Evolutionary conservation across 768 basidiomycete genomes (phyloP).

Genomic region (Suillus lakei): DNA sequence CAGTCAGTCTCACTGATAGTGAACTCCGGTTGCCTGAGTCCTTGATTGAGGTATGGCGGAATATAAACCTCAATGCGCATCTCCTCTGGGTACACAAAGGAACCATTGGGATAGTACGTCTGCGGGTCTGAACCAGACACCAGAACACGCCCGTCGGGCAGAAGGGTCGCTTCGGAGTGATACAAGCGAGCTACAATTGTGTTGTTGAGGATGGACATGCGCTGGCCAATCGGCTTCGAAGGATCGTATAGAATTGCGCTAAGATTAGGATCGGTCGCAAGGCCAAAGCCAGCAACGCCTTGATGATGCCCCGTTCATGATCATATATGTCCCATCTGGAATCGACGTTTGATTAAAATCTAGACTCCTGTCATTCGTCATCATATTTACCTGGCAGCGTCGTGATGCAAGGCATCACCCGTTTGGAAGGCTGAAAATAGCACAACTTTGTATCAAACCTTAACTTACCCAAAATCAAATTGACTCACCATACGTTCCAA

Average conservation of each 20-base stretch:
- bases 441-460: conserved; percentile 2
- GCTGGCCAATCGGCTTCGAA: conserved; percentile 55
- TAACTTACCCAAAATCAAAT: neutral
- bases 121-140: conserved; percentile 80
- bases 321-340: conserved; percentile 70
- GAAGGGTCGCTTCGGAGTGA: conserved; percentile 76
- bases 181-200: conserved; percentile 80
- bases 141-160: conserved; percentile 76
- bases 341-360: neutral
- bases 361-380: neutral
- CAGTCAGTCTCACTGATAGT: conserved; percentile 65
- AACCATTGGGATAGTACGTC: conserved; percentile 44
- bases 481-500: conserved; percentile 77
- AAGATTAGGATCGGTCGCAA: conserved; percentile 66
- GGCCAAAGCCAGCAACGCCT: conserved; percentile 76
- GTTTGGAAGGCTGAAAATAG: conserved; percentile 57
- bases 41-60: conserved; percentile 81
- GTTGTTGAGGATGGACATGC: conserved; percentile 66
- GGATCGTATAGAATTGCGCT: conserved; percentile 76
- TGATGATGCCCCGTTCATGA: conserved; percentile 75
- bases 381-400: conserved; percentile 54
- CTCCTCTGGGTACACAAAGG: conserved; percentile 67
- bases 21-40: conserved; percentile 64
- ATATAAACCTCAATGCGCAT: conserved; percentile 82
- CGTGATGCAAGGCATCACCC: conserved; percentile 80